Evolutionary conservation across 768 basidiomycete genomes (phyloP), one percentile per base, ranked within the genome.

Genomic region (Trametes elegans): DNA sequence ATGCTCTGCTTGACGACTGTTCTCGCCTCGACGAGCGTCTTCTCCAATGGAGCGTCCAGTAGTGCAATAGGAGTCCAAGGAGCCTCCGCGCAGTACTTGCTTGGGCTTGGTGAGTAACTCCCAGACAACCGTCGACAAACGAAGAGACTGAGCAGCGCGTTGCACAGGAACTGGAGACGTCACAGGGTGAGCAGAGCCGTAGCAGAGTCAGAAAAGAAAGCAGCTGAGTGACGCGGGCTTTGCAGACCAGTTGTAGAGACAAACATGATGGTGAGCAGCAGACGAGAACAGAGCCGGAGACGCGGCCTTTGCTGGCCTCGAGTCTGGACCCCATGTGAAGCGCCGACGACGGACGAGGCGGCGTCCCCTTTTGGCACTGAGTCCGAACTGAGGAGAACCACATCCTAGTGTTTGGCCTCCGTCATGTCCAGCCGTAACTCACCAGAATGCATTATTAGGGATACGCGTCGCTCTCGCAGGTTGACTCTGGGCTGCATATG

Each of bases 401-500:
- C n/a, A n/a, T n/a, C n/a, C n/a, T n/a, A n/a, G n/a, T n/a, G n/a
- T n/a, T n/a, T n/a, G n/a, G n/a, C n/a, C n/a, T n/a, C n/a, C n/a
- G n/a, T 19, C 9, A 32, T 13, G 19, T 14, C 21, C n/a, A 9
- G 28, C 27, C 1, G 10, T 35, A n/a, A 38, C 41, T 43, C 9
- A 43, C 10, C 3, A 1, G 0, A 8, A 23, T 41, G 38, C 13
- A 18, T 31, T 13, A 36, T 28, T 51, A 87, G 84, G 88, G 89
- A 7, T 90, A 89, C 66, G 88, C 87, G 3, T 75, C 71, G 2
- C 63, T 84, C 7, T 64, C 74, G 0, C 89, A 92, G 66, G 83
- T 80, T 2, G 87, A 85, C 64, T 85, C 82, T 0, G 88, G 89
- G 7, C 71, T 90, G 51, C 88, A 91, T 67, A 84, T 90, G 86